Percentiles rank a stretch among this genome's conserved stretches.
Conservation (phyloP, 2,329 filamentous ascomycete species). For the Annulohypoxylon truncatum region DNA sequence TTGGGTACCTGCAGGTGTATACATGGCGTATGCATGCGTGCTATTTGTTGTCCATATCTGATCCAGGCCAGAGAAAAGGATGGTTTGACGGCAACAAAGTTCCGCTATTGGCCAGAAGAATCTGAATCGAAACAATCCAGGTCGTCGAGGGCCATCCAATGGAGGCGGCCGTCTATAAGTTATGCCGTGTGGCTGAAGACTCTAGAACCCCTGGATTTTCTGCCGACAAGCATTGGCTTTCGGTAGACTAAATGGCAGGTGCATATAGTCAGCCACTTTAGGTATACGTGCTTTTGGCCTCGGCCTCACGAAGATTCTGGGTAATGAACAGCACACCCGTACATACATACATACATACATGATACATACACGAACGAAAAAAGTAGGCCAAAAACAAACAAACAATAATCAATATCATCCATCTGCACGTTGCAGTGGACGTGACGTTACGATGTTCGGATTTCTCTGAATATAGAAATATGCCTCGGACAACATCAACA, state of each 20-base stretch:
- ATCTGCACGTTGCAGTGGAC: slow-evolving; percentile 36
- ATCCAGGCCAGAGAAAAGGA: slow-evolving; percentile 5
- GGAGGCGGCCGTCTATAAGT: slow-evolving; percentile 4
- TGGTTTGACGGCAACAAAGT: slow-evolving; percentile 10
- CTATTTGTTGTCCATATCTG: slow-evolving; percentile 19
- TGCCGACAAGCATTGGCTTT: slow-evolving; percentile 12
- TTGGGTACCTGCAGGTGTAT: slow-evolving; percentile 11
- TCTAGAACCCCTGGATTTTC: slow-evolving; percentile 20
- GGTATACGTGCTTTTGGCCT: slow-evolving; percentile 12
- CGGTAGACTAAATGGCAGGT: slow-evolving; percentile 37
- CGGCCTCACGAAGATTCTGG: slow-evolving; percentile 17
- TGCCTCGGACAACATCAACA: slow-evolving; percentile 1
- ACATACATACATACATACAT: slow-evolving; percentile 22
- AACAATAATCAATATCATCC: slow-evolving; percentile 10
- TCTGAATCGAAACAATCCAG: slow-evolving; percentile 33
- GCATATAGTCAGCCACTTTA: slow-evolving; percentile 30
- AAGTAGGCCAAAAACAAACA: slow-evolving; percentile 28
- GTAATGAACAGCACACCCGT: slow-evolving; percentile 30
- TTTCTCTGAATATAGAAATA: slow-evolving; percentile 17
- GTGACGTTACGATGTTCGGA: slow-evolving; percentile 30
- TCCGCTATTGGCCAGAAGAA: slow-evolving; percentile 31
- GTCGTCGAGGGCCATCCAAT: slow-evolving; percentile 25
- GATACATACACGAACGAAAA: slow-evolving; percentile 13
- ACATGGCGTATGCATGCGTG: slow-evolving; percentile 16
- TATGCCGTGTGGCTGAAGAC: slow-evolving; percentile 40